These are phyloP conservation scores for Gastrodia elata DNA, from an alignment of 106 monocot species.

Conservation along the genomic window DNA sequence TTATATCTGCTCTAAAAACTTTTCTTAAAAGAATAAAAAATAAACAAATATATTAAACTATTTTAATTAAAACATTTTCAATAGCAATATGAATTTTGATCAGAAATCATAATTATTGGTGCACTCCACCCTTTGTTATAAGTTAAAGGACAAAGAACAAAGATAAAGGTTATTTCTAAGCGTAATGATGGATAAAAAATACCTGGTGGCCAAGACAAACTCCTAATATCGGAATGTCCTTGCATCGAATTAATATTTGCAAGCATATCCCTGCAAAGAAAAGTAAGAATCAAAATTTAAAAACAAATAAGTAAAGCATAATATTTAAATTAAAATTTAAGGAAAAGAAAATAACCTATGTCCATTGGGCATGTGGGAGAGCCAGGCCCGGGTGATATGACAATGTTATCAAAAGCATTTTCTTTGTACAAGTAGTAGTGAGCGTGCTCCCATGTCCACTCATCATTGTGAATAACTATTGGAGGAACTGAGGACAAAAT, in stretches of 20 bases:
- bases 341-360: slow-evolving; percentile 38
- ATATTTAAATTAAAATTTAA: not conserved
- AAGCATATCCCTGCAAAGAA: slow-evolving; percentile 61
- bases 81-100: not conserved
- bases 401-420: slow-evolving; percentile 83
- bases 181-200: slow-evolving; percentile 2
- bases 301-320: not conserved
- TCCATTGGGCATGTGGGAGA: slow-evolving; percentile 67
- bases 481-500: slow-evolving; percentile 54
- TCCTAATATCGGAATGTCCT: slow-evolving; percentile 85
- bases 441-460: slow-evolving; percentile 79
- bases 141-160: not conserved
- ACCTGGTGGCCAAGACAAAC: slow-evolving; percentile 99
- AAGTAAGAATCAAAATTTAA: not conserved
- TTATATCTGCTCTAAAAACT: too few relatives aligned
- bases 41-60: not conserved
- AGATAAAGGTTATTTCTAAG: not conserved
- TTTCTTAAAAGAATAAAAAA: too few relatives aligned
- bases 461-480: slow-evolving; percentile 84
- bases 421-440: slow-evolving; percentile 39
- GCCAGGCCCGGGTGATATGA: slow-evolving; percentile 97
- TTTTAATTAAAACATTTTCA: not conserved
- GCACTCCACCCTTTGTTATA: not conserved
- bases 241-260: slow-evolving; percentile 58
- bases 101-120: not conserved